These are phyloP conservation scores for Eucalyptus caleyi DNA, from an alignment of 345 rosid species.

Conservation along the genomic window DNA sequence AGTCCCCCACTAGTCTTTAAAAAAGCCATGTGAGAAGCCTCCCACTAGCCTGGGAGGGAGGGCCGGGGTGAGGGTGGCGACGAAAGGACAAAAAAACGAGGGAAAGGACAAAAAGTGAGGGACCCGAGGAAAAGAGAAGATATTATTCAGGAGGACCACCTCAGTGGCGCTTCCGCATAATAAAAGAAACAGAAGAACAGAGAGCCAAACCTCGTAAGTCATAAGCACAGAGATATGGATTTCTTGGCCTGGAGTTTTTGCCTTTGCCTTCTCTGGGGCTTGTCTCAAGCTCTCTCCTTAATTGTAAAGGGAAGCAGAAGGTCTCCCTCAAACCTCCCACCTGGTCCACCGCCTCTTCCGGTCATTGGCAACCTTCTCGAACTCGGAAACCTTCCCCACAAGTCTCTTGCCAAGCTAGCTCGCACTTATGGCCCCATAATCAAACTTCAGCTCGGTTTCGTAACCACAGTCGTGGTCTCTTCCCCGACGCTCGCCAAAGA, in stretches of 20 bases:
- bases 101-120: too few species aligned
- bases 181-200: not conserved
- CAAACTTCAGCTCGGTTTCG: not conserved
- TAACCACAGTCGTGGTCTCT: not conserved
- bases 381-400: conserved; percentile 2
- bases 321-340: not conserved
- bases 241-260: not conserved
- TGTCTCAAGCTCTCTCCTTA: not conserved
- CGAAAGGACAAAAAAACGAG: too few species aligned
- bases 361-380: conserved; percentile 6
- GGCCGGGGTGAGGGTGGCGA: too few species aligned
- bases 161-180: not conserved
- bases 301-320: not conserved
- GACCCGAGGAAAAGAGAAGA: too few species aligned
- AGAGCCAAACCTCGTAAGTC: not conserved
- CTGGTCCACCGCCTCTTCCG: not conserved
- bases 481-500: not conserved
- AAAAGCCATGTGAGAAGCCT: too few species aligned
- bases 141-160: not conserved
- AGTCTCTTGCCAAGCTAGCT: conserved; percentile 1
- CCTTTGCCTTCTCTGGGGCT: not conserved
- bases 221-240: not conserved
- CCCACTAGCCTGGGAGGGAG: too few species aligned
- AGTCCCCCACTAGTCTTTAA: too few species aligned
- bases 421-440: conserved; percentile 9